Percentiles rank a stretch among this genome's conserved stretches.
Evolutionary conservation across 179 eudicot genomes (phyloP).

Genomic region (Silene vulgaris): DNA sequence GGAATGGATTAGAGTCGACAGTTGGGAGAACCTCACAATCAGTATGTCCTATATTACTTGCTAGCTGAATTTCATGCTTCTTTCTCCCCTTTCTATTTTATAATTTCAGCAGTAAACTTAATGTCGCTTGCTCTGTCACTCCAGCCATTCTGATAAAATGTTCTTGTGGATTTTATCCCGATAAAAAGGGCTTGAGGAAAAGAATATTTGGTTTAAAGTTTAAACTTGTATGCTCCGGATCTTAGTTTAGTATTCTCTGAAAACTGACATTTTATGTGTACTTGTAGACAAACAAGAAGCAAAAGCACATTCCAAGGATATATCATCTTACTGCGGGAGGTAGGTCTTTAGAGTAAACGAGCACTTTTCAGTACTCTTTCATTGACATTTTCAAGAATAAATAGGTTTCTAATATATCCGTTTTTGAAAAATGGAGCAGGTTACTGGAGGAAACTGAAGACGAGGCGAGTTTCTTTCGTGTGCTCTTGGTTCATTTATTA

Average conservation of each 20-base stretch:
- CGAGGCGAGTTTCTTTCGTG: constrained; percentile 48
- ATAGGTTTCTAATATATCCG: constrained; percentile 9
- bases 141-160: constrained; percentile 4
- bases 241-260: background rate
- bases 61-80: constrained; percentile 10
- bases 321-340: constrained; percentile 93
- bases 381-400: background rate
- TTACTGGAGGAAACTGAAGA: constrained; percentile 95
- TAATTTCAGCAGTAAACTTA: background rate
- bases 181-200: background rate
- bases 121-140: background rate
- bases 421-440: constrained; percentile 38
- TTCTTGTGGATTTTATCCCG: background rate
- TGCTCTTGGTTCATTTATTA: constrained; percentile 1
- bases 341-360: constrained; percentile 33
- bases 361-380: background rate
- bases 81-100: background rate
- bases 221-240: background rate
- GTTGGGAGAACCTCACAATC: constrained; percentile 66
- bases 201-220: background rate
- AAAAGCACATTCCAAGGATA: constrained; percentile 81
- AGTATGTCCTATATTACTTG: constrained; percentile 37
- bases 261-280: constrained; percentile 17
- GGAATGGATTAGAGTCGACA: constrained; percentile 70
- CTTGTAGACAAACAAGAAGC: constrained; percentile 84